Evolutionary conservation across 164 flowering plant genomes (phyloP), one percentile per base, ranked within the genome.

Genomic region (Vitis rupestris): DNA sequence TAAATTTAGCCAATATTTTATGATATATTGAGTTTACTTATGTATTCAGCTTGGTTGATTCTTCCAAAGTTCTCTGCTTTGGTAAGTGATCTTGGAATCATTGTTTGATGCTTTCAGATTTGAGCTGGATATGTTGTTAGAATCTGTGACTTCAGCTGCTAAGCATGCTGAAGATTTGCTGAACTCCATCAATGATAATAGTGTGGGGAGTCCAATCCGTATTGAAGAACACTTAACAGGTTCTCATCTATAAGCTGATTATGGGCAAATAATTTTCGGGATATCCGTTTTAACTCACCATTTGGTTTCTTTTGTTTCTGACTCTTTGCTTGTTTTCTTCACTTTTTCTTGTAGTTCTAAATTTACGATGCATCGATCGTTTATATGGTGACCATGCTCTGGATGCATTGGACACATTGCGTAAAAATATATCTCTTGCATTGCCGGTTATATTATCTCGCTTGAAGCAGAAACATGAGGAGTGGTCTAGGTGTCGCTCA

Each of bases 381-480:
- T 68, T 88, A 48, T 88, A 88, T 73, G 89, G 93, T 68, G 93
- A 88, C 56, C 89, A 88, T 80, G 89, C 90, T 17, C 83, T 88
- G 72, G 90, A 88, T 76, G 88, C 79, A 56, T 62, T 85, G 82
- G 90, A 87, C 31, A 79, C 85, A 54, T 65, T 88, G 70, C 82
- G 87, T 23, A 88, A 80, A 79, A 82, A 79, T 65, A 79, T 86
- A 59, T 47, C 84, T 50, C 63, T 72, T 61, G 76, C 89, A 1
- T 69, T 87, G 73, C 93, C 88, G 64, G 89, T 88, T 27, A 74
- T 87, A 17, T 75, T 81, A 62, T 80, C 82, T 59, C 90, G 93
- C 29, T 64, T 88, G 63, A 88, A 82, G 86, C 93, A 88, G 80
- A 88, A 84, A 76, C 84, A 85, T 65, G 89, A 87, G 60, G 93